Conservation (phyloP, 441 rosid genomes). For the Populus hybrid region DNA sequence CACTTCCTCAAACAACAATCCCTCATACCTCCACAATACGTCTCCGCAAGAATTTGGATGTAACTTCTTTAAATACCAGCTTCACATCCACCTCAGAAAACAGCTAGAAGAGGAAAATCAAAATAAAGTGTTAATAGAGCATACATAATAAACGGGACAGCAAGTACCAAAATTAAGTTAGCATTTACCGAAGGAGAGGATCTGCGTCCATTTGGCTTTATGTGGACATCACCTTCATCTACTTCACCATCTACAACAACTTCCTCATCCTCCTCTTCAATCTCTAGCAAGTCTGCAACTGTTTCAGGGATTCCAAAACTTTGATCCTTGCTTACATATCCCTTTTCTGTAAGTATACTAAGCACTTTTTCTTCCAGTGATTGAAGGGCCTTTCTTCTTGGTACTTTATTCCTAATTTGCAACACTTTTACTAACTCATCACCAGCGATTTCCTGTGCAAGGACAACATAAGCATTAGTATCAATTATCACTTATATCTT, state of each 20-base stretch:
- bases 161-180: slow-evolving; percentile 8
- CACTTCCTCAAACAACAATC: slow-evolving; percentile 9
- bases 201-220: slow-evolving; percentile 75
- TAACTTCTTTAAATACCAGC: slow-evolving; percentile 93
- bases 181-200: slow-evolving; percentile 61
- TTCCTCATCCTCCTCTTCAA: slow-evolving; percentile 98
- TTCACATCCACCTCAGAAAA: slow-evolving; percentile 96
- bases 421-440: slow-evolving; percentile 69
- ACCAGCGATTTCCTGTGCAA: slow-evolving; percentile 78
- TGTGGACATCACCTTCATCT: slow-evolving; percentile 98
- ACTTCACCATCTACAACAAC: slow-evolving; percentile 97
- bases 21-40: slow-evolving; percentile 87
- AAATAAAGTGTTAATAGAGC: slow-evolving; percentile 14
- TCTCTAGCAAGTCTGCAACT: slow-evolving; percentile 64
- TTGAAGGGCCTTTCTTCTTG: slow-evolving; percentile 85
- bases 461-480: slow-evolving; percentile 15
- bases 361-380: slow-evolving; percentile 82
- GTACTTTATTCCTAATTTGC: slow-evolving; percentile 76
- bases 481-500: slow-evolving; percentile 1
- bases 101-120: slow-evolving; percentile 43
- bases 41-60: slow-evolving; percentile 79
- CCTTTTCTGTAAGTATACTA: slow-evolving; percentile 77
- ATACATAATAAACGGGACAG: neutral
- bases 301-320: slow-evolving; percentile 53
- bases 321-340: slow-evolving; percentile 68